Evolutionary conservation across 2,329 filamentous ascomycete genomes (phyloP).

Genomic region (Fusarium agapanthi): DNA sequence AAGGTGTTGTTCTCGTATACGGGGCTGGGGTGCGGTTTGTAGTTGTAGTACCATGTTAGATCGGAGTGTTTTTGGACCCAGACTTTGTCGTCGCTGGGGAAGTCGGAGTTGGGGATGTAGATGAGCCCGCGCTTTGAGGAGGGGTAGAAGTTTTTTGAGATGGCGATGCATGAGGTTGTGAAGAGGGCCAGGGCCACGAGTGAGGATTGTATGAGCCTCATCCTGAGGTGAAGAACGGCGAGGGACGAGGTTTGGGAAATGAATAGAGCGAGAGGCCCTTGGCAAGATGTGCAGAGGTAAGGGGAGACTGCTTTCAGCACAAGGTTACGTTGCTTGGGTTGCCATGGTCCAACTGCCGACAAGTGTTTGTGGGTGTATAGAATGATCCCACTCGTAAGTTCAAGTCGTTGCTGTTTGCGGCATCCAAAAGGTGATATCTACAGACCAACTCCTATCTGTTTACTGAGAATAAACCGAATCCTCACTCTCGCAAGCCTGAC

Average conservation of each 20-base stretch:
- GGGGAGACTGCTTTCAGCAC: no score
- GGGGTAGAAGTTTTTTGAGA: neutral
- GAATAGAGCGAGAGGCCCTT: rapidly evolving
- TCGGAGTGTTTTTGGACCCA: neutral
- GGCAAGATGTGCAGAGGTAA: no score
- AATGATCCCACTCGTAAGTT: neutral
- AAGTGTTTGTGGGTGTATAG: neutral
- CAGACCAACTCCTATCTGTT: neutral
- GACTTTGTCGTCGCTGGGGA: neutral
- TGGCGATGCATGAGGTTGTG: neutral
- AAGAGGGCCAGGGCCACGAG: neutral
- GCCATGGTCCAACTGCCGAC: no score
- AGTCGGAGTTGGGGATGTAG: neutral
- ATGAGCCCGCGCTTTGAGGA: neutral
- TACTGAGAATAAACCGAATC: no score
- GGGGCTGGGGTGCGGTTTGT: neutral
- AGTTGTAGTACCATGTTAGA: neutral
- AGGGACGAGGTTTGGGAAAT: neutral
- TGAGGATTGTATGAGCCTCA: neutral
- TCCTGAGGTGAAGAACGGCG: rapidly evolving
- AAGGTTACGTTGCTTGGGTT: no score
- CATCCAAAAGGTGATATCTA: rapidly evolving
- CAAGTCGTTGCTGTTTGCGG: neutral
- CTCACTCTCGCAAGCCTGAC: neutral
- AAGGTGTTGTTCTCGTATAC: neutral